A percentile compares a stretch with the other conserved stretches of the same genome.
Conservation (phyloP, 2,329 filamentous ascomycete genomes). For the Tolypocladium ophioglossoides region DNA sequence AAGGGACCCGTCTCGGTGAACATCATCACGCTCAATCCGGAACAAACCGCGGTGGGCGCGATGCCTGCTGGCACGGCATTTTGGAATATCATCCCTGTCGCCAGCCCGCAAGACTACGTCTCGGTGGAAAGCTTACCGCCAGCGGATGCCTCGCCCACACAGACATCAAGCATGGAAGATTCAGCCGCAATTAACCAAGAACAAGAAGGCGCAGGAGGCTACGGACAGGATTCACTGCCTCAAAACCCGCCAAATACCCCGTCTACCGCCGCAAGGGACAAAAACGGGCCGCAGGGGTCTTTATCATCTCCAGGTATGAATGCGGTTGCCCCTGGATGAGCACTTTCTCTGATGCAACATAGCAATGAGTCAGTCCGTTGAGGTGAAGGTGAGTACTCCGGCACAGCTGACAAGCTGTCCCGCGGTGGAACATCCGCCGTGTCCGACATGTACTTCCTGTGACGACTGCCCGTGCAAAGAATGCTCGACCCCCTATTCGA, state of each 20-base stretch:
- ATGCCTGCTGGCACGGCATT: background rate
- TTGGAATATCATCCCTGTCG: slow-evolving; percentile 1
- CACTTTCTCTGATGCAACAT: background rate
- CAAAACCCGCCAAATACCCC: background rate
- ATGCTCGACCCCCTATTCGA: background rate
- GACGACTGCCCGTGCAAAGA: slow-evolving; percentile 2
- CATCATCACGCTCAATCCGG: slow-evolving; percentile 2
- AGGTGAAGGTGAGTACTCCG: background rate
- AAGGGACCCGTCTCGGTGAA: background rate
- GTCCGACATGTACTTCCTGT: slow-evolving; percentile 10
- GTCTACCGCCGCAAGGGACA: too few species aligned
- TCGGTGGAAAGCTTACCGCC: background rate
- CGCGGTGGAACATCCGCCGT: slow-evolving; percentile 1
- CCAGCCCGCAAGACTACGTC: background rate
- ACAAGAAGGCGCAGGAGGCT: background rate
- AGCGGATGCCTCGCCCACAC: background rate
- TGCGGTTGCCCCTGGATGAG: background rate
- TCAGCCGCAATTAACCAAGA: background rate
- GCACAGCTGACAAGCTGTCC: background rate
- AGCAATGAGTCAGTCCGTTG: background rate
- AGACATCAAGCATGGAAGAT: background rate
- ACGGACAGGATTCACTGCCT: background rate
- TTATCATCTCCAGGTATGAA: background rate
- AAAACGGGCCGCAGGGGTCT: background rate
- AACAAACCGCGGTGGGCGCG: background rate